These are phyloP conservation scores for Hymenoscyphus linearis DNA, from an alignment of 2,329 filamentous ascomycete species.

Conservation along the genomic window DNA sequence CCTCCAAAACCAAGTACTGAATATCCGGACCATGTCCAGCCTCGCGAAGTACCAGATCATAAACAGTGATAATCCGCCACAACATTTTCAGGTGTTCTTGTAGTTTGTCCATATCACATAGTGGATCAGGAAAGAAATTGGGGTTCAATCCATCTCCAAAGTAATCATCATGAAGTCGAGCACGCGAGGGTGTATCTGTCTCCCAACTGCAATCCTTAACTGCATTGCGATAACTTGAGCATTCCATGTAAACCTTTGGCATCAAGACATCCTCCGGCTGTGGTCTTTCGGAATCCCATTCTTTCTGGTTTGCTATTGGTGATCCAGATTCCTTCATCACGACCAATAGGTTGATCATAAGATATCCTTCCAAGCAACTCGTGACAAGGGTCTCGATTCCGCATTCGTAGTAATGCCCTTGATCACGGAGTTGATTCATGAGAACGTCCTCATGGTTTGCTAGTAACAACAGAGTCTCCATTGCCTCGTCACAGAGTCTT, in stretches of 20 bases:
- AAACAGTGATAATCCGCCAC: constrained; percentile 9
- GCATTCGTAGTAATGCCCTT: neutral
- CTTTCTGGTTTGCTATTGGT: neutral
- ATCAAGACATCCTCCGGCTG: neutral
- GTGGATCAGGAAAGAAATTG: neutral
- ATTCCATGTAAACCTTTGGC: constrained; percentile 1
- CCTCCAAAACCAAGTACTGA: neutral
- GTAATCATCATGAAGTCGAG: neutral
- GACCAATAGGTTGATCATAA: neutral
- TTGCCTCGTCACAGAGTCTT: neutral
- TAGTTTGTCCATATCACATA: neutral
- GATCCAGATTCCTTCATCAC: neutral
- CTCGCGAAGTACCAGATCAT: constrained; percentile 8
- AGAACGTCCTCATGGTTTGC: neutral
- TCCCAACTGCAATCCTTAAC: neutral
- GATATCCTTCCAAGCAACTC: neutral
- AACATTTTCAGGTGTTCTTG: constrained; percentile 3
- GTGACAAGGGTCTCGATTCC: neutral
- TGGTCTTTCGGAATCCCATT: neutral
- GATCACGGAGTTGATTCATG: neutral
- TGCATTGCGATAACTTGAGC: neutral
- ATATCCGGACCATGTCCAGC: constrained; percentile 5
- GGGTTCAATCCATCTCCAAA: neutral
- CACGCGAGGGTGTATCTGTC: neutral
- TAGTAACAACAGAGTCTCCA: neutral